Conservation (phyloP, 1,139 yeast genomes). For the Blastobotrys proliferans region DNA sequence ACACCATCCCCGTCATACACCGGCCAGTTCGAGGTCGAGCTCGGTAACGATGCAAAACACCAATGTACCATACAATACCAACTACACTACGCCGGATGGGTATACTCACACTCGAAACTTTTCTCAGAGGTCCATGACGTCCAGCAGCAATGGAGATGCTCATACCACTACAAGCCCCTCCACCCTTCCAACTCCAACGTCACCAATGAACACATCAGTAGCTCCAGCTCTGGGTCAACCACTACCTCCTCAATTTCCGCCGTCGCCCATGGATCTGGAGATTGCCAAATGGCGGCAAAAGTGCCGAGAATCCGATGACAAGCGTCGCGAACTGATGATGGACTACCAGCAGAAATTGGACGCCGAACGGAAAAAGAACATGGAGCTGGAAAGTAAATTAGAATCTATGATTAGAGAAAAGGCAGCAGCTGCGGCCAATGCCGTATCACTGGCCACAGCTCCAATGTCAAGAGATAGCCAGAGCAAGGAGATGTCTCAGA, state of each 20-base stretch:
- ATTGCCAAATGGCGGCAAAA: conserved; percentile 21
- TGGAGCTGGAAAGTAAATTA: conserved; percentile 26
- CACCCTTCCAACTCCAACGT: neutral
- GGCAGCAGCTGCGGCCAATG: conserved; percentile 13
- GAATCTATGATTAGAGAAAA: conserved; percentile 19
- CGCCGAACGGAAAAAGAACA: conserved; percentile 25
- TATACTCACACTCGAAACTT: conserved; percentile 6
- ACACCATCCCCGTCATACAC: neutral
- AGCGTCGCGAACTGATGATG: conserved; percentile 24
- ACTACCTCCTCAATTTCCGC: conserved; percentile 6
- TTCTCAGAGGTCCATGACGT: conserved; percentile 7
- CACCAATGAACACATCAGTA: conserved; percentile 1
- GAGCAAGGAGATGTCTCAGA: conserved; percentile 15
- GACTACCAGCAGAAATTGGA: conserved; percentile 32
- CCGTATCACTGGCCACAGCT: conserved; percentile 3
- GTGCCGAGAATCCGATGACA: conserved; percentile 28
- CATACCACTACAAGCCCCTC: neutral
- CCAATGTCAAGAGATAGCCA: neutral
- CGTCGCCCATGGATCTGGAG: conserved; percentile 11
- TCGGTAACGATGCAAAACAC: conserved; percentile 3
- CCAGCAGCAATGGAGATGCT: neutral
- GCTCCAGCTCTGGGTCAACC: neutral
- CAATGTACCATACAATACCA: neutral
- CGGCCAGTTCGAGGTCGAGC: conserved; percentile 8
- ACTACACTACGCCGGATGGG: neutral